phyloP scores from a whole-genome alignment of 495 filamentous ascomycete genomes.

The Acidomyces sp. region DNA sequence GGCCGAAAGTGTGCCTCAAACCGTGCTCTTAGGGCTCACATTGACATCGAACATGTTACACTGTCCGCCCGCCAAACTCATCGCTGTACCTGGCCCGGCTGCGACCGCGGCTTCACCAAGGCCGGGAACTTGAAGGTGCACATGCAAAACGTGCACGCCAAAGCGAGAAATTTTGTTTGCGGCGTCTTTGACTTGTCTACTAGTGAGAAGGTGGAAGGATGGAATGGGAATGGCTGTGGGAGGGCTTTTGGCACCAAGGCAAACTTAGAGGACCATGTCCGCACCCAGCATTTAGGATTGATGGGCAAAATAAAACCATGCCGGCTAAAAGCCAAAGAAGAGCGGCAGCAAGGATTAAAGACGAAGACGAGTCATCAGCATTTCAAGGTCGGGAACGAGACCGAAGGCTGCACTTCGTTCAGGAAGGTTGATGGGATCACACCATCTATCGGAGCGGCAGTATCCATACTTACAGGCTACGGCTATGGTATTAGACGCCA shows the following conservation, averaged over 20 bases:
- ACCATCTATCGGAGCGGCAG: constrained; percentile 19
- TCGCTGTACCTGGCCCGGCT: constrained; percentile 49
- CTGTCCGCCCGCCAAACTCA: constrained; percentile 35
- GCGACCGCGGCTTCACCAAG: constrained; percentile 60
- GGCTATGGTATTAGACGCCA: constrained; percentile 43
- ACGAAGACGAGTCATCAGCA: constrained; percentile 11
- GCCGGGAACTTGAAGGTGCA: constrained; percentile 69
- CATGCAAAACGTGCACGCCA: constrained; percentile 59
- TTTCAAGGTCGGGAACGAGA: background rate
- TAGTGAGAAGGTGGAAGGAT: constrained; percentile 40
- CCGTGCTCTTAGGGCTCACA: constrained; percentile 44
- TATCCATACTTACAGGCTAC: constrained; percentile 43
- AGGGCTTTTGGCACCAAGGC: constrained; percentile 53
- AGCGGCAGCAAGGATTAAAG: constrained; percentile 27
- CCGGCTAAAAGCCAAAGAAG: too few species aligned
- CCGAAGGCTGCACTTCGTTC: constrained; percentile 6
- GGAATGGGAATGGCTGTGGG: constrained; percentile 58
- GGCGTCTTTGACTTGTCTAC: constrained; percentile 47
- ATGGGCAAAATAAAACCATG: constrained; percentile 27
- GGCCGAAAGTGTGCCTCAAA: constrained; percentile 46
- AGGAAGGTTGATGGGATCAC: background rate
- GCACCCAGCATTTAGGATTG: constrained; percentile 57
- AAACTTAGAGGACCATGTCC: constrained; percentile 69
- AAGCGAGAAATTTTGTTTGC: constrained; percentile 55
- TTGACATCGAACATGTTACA: constrained; percentile 23